Conservation (phyloP, 2,329 filamentous ascomycete genomes). For the Botryotinia convoluta region DNA sequence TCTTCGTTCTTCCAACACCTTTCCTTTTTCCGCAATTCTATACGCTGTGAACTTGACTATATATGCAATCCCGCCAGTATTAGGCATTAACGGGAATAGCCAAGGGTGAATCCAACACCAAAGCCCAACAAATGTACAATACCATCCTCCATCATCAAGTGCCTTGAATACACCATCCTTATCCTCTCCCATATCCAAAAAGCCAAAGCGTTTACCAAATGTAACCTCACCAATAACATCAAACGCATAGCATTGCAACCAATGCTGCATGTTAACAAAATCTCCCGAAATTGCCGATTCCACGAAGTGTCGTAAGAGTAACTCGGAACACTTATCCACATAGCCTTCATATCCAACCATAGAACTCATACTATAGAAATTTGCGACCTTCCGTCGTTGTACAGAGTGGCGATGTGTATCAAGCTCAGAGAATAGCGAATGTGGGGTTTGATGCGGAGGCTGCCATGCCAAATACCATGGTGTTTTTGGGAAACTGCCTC, state of each 20-base stretch:
- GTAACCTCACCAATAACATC: conserved; percentile 54
- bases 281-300: conserved; percentile 39
- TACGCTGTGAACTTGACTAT: conserved; percentile 25
- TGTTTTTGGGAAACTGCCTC: conserved; percentile 26
- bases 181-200: conserved; percentile 48
- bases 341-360: conserved; percentile 49
- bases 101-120: conserved; percentile 42
- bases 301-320: conserved; percentile 42
- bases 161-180: conserved; percentile 44
- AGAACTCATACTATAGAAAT: conserved; percentile 48
- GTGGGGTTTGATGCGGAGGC: conserved; percentile 24
- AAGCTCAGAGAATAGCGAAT: conserved; percentile 39
- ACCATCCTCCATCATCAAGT: conserved; percentile 40
- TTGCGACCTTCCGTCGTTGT: conserved; percentile 43
- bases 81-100: conserved; percentile 36
- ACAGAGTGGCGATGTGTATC: conserved; percentile 41
- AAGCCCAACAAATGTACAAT: conserved; percentile 44
- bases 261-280: conserved; percentile 43
- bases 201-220: conserved; percentile 43
- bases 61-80: conserved; percentile 26
- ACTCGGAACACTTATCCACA: conserved; percentile 47
- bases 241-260: conserved; percentile 49
- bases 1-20: conserved; percentile 24
- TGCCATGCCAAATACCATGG: conserved; percentile 34
- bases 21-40: conserved; percentile 27